Conservation (phyloP, 163 green algal species). For the Chlamydomonas reinhardtii region DNA sequence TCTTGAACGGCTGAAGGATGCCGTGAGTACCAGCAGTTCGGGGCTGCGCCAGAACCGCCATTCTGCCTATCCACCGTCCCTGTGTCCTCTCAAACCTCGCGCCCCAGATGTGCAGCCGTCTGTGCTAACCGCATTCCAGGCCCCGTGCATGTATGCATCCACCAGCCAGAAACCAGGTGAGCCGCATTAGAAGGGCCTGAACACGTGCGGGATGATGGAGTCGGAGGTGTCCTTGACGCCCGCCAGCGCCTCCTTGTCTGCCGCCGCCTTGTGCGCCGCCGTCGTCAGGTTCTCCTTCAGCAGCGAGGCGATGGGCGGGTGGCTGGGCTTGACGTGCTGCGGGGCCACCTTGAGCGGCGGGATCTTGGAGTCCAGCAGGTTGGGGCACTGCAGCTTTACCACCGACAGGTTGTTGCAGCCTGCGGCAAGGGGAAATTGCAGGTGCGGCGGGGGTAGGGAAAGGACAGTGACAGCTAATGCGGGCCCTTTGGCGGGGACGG, state of each 20-base stretch:
- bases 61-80: no score
- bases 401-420: slow-evolving; percentile 60
- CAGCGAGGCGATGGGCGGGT: slow-evolving; percentile 76
- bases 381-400: slow-evolving; percentile 74
- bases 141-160: no score
- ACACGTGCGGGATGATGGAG: slow-evolving; percentile 62
- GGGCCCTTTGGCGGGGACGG: neutral
- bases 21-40: no score
- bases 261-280: slow-evolving; percentile 56
- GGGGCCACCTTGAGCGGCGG: slow-evolving; percentile 56
- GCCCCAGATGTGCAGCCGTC: no score
- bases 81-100: neutral
- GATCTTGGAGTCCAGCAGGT: slow-evolving; percentile 55
- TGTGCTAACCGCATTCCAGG: no score
- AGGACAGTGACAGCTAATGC: no score
- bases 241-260: slow-evolving; percentile 57
- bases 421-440: neutral
- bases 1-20: no score
- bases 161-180: no score
- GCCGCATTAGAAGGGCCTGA: slow-evolving; percentile 53
- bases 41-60: no score
- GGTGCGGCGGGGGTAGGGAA: no score
- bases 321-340: slow-evolving; percentile 66
- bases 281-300: slow-evolving; percentile 68
- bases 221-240: slow-evolving; percentile 53